phyloP scores from a whole-genome alignment of 805 yeast species.

The Nakazawaea pomicola region DNA sequence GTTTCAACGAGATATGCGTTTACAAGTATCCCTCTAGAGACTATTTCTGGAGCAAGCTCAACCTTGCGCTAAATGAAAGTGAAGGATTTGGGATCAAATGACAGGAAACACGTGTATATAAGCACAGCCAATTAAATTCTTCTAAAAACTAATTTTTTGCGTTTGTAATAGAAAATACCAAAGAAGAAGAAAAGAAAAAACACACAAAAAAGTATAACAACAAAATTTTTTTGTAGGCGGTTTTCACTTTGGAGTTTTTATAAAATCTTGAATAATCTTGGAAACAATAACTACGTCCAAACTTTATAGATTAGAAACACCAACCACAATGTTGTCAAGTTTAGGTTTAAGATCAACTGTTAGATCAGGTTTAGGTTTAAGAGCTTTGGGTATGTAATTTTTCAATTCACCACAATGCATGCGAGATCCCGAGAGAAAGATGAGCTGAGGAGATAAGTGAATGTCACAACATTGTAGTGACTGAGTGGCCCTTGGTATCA shows the following conservation, averaged over 20 bases:
- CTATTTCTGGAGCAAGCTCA: constrained; percentile 53
- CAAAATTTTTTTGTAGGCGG: background rate
- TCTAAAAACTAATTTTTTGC: constrained; percentile 10
- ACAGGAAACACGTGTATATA: constrained; percentile 1
- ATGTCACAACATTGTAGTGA: background rate
- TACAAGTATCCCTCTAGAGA: constrained; percentile 56
- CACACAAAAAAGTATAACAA: too few species aligned
- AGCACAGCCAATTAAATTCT: constrained; percentile 12
- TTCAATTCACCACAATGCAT: too few species aligned
- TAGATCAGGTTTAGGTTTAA: constrained; percentile 35
- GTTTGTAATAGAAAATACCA: too few species aligned
- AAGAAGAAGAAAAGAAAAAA: too few species aligned
- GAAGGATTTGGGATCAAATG: constrained; percentile 68
- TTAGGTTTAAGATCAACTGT: constrained; percentile 40
- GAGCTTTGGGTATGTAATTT: constrained; percentile 29
- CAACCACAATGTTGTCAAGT: constrained; percentile 33
- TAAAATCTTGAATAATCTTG: too few species aligned
- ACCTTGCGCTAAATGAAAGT: constrained; percentile 69
- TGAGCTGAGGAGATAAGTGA: background rate
- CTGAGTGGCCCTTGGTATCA: too few species aligned
- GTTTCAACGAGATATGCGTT: constrained; percentile 85
- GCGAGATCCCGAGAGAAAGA: too few species aligned
- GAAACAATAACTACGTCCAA: too few species aligned
- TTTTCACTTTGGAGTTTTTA: constrained; percentile 3
- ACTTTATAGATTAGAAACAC: constrained; percentile 1